Base-by-base conservation (phyloP, 306 rosid genomes). In the Neltuma alba region DNA sequence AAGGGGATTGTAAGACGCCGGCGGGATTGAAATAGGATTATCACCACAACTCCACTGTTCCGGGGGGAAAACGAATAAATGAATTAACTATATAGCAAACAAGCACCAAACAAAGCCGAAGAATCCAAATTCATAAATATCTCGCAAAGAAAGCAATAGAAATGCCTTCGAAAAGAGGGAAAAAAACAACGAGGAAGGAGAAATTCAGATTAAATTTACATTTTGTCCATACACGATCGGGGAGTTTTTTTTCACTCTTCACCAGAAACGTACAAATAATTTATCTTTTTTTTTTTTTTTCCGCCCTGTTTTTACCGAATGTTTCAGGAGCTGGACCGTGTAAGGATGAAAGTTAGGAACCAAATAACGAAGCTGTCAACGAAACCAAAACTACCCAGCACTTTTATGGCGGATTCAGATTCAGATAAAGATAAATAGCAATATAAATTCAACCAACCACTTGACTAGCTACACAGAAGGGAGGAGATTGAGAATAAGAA, bases 1-100 rank as follows among this genome's bases (percentile, higher is more conserved):
- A 16, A 91, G 73, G 5, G 94, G 94, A 47, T 89, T 85, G 57
- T 82, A 89, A 6, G 23, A 55, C 61, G 83, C n/a, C 2, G 85
- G 63, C 5, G 85, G 74, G 2, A 71, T 61, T n/a, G 66, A 42
- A 60, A 58, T 52, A 0, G 70, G 65, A 40, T 76, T 90, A 84
- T 61, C 75, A 33, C 74, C 63, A 34, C 84, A 73, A 83, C 30
- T 74, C 80, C 74, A 69, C 90, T 84, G 85, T n/a, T 63, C 2
- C 2, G 0, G 13, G 21, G 66, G 18, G 7, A 54, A 54, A 54
- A 54, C 4, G 13, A 52, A 52, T 15, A 30, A 27, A 28, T 25
- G 0, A 33, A 6, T 47, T 47, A 47, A 20, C 13, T 13, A 8
- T 13, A 8, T 36, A 27, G 55, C 21, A 25, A 13, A 15, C 0